phyloP scores from a whole-genome alignment of 192 early-diverging fungal genomes.

The Coemansia pectinata region DNA sequence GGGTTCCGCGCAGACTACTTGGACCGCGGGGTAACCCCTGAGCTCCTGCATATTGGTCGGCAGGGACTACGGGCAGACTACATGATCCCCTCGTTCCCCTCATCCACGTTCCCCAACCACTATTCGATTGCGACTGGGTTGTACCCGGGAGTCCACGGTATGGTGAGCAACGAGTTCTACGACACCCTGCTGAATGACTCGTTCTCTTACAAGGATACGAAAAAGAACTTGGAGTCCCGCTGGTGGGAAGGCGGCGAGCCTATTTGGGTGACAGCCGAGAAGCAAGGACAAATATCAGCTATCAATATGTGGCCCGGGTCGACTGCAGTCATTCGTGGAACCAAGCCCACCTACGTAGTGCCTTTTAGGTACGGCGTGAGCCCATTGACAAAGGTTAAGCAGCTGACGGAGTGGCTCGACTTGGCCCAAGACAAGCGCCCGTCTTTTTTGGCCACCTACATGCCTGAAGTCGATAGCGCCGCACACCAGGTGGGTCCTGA shows the following conservation, averaged over 20 bases:
- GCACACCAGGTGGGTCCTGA: slow-evolving; percentile 78
- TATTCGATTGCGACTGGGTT: slow-evolving; percentile 90
- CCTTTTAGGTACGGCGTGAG: slow-evolving; percentile 55
- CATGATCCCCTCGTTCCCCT: slow-evolving; percentile 56
- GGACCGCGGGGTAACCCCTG: slow-evolving; percentile 69
- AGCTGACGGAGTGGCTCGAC: slow-evolving; percentile 77
- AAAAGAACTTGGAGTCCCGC: slow-evolving; percentile 60
- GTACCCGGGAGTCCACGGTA: slow-evolving; percentile 90
- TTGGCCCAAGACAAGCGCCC: slow-evolving; percentile 68
- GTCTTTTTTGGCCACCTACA: slow-evolving; percentile 73
- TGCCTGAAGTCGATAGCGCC: slow-evolving; percentile 75
- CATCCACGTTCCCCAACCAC: slow-evolving; percentile 92
- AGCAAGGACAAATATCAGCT: slow-evolving; percentile 66
- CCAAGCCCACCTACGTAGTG: slow-evolving; percentile 66
- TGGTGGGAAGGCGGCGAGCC: slow-evolving; percentile 91
- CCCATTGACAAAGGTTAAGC: slow-evolving; percentile 60
- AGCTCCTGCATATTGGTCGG: slow-evolving; percentile 29
- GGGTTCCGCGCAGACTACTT: slow-evolving; percentile 87
- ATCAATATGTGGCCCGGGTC: slow-evolving; percentile 93
- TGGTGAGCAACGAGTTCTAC: slow-evolving; percentile 83
- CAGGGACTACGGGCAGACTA: slow-evolving; percentile 52
- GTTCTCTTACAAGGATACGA: slow-evolving; percentile 75
- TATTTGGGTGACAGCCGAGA: slow-evolving; percentile 87
- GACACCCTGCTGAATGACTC: slow-evolving; percentile 69
- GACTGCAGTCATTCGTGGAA: slow-evolving; percentile 57